Percentiles rank a stretch among this genome's conserved stretches.
Conservation (phyloP, 805 yeast species). For the Yarrowia sp. region DNA sequence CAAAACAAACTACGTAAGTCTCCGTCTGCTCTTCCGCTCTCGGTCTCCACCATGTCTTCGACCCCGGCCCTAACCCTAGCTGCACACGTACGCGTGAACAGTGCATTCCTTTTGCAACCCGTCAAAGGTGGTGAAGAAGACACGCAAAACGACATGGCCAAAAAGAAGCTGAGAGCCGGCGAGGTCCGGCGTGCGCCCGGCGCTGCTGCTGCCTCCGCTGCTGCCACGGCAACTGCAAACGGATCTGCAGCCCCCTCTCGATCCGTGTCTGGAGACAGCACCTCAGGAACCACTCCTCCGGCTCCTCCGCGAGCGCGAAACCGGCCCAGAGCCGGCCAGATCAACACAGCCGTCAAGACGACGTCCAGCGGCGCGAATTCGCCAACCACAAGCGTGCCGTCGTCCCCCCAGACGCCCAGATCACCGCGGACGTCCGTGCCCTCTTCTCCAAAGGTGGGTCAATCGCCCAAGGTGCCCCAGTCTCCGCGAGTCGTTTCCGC, state of each 20-base stretch:
- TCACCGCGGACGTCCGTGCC: neutral
- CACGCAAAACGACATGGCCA: slow-evolving; percentile 5
- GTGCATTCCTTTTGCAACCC: slow-evolving; percentile 10
- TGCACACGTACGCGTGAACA: slow-evolving; percentile 25
- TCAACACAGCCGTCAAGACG: neutral
- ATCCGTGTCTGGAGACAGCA: neutral
- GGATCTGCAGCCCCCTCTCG: neutral
- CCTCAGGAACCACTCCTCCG: neutral
- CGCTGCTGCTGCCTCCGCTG: neutral
- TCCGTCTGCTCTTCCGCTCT: too few relatives aligned
- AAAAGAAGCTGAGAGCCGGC: slow-evolving; percentile 20
- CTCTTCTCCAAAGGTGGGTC: neutral
- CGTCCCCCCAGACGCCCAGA: slow-evolving; percentile 11
- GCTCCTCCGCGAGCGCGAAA: slow-evolving; percentile 10
- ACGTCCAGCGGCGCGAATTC: slow-evolving; percentile 2
- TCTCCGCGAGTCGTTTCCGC: neutral
- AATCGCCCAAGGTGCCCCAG: neutral
- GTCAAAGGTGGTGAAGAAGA: neutral
- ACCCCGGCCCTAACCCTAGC: slow-evolving; percentile 23
- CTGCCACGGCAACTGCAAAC: neutral
- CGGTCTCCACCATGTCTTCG: too few relatives aligned
- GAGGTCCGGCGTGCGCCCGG: neutral
- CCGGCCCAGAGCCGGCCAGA: neutral
- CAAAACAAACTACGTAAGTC: too few relatives aligned
- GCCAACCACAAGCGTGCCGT: slow-evolving; percentile 4